Percentiles rank a stretch among this genome's conserved stretches.
Conservation (phyloP, 177 flowering plant species). For the Vitis hybrid region DNA sequence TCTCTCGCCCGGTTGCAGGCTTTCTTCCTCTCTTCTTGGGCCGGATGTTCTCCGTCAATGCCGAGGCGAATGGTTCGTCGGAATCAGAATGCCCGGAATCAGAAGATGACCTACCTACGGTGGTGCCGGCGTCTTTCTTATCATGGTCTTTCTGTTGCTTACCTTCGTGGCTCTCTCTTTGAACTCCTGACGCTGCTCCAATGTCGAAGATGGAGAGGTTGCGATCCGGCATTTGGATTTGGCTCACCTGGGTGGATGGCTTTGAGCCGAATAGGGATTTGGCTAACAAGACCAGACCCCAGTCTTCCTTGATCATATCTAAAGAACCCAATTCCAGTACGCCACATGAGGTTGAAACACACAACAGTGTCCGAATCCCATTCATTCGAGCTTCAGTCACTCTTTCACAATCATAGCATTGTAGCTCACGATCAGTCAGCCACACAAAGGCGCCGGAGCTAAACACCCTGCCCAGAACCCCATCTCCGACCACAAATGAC, state of each 20-base stretch:
- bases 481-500: slow-evolving; percentile 20
- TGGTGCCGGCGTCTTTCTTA: not conserved
- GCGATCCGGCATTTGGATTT: not conserved
- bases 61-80: slow-evolving; percentile 5
- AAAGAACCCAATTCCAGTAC: slow-evolving; percentile 41
- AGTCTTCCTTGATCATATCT: slow-evolving; percentile 21
- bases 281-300: slow-evolving; percentile 17
- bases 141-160: not conserved
- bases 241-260: not conserved
- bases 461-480: slow-evolving; percentile 24
- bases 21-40: slow-evolving; percentile 21
- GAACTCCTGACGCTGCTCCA: slow-evolving; percentile 5
- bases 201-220: slow-evolving; percentile 1
- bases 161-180: not conserved
- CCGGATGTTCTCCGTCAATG: not conserved
- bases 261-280: slow-evolving; percentile 18
- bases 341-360: slow-evolving; percentile 26
- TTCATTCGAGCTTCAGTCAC: slow-evolving; percentile 27
- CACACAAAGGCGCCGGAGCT: slow-evolving; percentile 21
- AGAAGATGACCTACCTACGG: slow-evolving; percentile 10
- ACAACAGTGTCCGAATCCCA: slow-evolving; percentile 36
- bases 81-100: slow-evolving; percentile 23
- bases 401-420: slow-evolving; percentile 24
- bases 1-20: slow-evolving; percentile 10
- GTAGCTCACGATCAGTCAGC: slow-evolving; percentile 24